phyloP scores from a whole-genome alignment of 2,329 filamentous ascomycete genomes.

The Penicillium sp. region DNA sequence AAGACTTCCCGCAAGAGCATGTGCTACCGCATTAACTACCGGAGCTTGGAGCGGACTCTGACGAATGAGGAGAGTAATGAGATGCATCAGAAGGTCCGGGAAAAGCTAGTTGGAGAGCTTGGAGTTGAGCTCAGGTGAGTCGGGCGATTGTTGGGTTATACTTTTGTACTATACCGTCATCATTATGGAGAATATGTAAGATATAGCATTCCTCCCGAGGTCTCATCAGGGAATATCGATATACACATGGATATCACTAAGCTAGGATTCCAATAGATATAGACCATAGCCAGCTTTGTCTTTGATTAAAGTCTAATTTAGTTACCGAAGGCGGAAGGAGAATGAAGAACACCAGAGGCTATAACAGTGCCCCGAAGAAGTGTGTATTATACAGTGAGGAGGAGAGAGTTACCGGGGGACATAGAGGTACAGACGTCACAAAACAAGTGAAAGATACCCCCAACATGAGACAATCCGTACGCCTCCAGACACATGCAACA shows the following conservation, averaged over 20 bases:
- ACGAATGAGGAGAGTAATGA: conserved; percentile 77
- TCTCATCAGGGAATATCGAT: background rate
- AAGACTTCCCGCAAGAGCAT: conserved; percentile 78
- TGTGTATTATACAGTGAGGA: conserved; percentile 34
- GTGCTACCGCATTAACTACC: conserved; percentile 91
- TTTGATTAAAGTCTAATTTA: background rate
- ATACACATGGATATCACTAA: background rate
- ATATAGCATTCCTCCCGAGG: conserved; percentile 7
- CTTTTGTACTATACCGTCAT: conserved; percentile 16
- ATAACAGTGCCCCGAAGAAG: conserved; percentile 8
- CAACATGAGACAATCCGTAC: conserved; percentile 28
- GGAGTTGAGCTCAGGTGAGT: conserved; percentile 73
- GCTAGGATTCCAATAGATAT: too few species aligned
- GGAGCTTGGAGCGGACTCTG: conserved; percentile 85
- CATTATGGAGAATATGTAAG: conserved; percentile 13
- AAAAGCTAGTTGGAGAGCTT: conserved; percentile 64
- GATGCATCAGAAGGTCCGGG: conserved; percentile 67
- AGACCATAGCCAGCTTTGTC: background rate
- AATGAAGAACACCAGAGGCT: conserved; percentile 14
- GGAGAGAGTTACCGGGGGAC: conserved; percentile 27
- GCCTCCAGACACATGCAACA: conserved; percentile 30
- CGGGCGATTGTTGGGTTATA: background rate
- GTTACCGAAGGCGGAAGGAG: background rate
- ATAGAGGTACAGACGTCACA: conserved; percentile 17
- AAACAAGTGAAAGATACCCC: conserved; percentile 20